A percentile compares a stretch with the other conserved stretches of the same genome.
phyloP scores from a whole-genome alignment of 768 basidiomycete genomes.

The Pulveroboletus frians region DNA sequence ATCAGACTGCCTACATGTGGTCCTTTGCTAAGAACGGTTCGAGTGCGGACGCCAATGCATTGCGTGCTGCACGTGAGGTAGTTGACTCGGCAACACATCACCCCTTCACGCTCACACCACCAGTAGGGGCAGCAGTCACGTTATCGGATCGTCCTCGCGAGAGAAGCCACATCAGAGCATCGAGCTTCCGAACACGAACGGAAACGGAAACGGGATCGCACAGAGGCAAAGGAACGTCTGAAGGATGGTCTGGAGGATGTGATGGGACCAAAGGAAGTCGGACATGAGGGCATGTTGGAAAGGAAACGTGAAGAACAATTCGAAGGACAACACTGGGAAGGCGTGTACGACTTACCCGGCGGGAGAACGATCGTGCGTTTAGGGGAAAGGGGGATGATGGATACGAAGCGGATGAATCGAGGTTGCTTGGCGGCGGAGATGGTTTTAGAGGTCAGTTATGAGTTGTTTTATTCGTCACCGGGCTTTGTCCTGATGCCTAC shows the following conservation, averaged over 20 bases:
- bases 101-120: not conserved
- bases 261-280: constrained; percentile 75
- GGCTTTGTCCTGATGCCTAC: constrained; percentile 6
- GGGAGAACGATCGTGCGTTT: constrained; percentile 67
- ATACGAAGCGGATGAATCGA: constrained; percentile 71
- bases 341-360: too few relatives aligned
- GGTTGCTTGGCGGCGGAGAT: constrained; percentile 77
- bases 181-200: constrained; percentile 38
- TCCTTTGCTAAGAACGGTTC: constrained; percentile 67
- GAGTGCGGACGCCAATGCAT: constrained; percentile 51
- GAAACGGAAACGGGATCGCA: constrained; percentile 63
- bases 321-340: too few relatives aligned
- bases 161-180: not conserved
- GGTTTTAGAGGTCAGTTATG: constrained; percentile 75
- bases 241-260: constrained; percentile 77
- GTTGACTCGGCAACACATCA: constrained; percentile 47
- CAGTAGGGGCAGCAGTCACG: constrained; percentile 24
- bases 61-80: constrained; percentile 55
- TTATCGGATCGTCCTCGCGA: constrained; percentile 38
- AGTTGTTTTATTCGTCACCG: constrained; percentile 4
- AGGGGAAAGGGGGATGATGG: constrained; percentile 72
- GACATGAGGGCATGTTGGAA: constrained; percentile 81
- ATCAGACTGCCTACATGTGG: constrained; percentile 85
- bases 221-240: constrained; percentile 60
- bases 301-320: constrained; percentile 79